A percentile compares a stretch with the other conserved stretches of the same genome.
Evolutionary conservation across 2,329 filamentous ascomycete species (phyloP).

Genomic region (Trichoderma hamatum): DNA sequence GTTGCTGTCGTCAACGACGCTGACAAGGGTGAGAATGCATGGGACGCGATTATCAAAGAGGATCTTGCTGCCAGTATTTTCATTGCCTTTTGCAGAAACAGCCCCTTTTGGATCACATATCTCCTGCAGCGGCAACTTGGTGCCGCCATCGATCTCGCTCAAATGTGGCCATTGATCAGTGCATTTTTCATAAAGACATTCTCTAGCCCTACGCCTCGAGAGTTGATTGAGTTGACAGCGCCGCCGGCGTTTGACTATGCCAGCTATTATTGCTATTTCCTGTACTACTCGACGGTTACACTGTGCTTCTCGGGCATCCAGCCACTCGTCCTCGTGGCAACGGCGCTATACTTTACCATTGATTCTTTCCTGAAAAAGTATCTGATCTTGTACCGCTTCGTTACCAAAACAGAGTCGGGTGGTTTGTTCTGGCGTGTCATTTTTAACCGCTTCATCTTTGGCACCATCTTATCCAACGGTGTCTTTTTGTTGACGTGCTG

Average conservation of each 20-base stretch:
- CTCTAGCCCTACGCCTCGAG: slow-evolving; percentile 81
- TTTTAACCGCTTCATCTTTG: slow-evolving; percentile 91
- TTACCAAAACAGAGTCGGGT: slow-evolving; percentile 95
- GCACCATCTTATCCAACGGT: slow-evolving; percentile 74
- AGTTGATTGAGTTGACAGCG: slow-evolving; percentile 89
- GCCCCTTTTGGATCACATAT: slow-evolving; percentile 93
- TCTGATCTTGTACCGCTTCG: slow-evolving; percentile 87
- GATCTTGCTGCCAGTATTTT: slow-evolving; percentile 68
- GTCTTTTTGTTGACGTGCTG: slow-evolving; percentile 77
- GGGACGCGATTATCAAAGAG: slow-evolving; percentile 67
- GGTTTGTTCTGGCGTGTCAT: slow-evolving; percentile 90
- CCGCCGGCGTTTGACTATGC: slow-evolving; percentile 94
- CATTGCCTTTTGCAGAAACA: slow-evolving; percentile 76
- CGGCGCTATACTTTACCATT: slow-evolving; percentile 84
- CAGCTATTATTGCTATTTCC: slow-evolving; percentile 96
- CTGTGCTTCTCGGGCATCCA: slow-evolving; percentile 84
- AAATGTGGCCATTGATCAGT: slow-evolving; percentile 81
- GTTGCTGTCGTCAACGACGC: slow-evolving; percentile 64
- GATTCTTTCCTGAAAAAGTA: slow-evolving; percentile 96
- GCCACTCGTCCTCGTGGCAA: slow-evolving; percentile 82
- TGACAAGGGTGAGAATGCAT: slow-evolving; percentile 60
- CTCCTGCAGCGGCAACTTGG: slow-evolving; percentile 90
- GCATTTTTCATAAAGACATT: slow-evolving; percentile 85
- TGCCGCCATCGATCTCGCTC: slow-evolving; percentile 89
- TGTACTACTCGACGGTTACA: slow-evolving; percentile 90